Percentiles rank a stretch among this genome's conserved stretches.
Conservation (phyloP, 1,284 basidiomycete species). For the Coniferiporia weirii region DNA sequence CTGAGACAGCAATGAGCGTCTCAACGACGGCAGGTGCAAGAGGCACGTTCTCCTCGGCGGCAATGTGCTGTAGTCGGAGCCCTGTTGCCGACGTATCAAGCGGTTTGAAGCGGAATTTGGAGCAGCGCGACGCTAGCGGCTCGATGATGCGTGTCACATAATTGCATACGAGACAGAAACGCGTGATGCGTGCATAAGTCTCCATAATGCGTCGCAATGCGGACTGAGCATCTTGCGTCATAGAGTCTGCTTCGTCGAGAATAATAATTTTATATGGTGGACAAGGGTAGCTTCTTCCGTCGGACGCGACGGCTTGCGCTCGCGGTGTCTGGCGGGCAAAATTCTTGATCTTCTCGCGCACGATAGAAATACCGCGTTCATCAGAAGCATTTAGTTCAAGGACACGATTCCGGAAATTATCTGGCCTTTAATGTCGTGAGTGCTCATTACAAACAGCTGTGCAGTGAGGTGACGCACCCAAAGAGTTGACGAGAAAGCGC, state of each 20-base stretch:
- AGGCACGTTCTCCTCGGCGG: conserved; percentile 52
- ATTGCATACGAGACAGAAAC: conserved; percentile 99
- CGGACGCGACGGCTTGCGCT: conserved; percentile 66
- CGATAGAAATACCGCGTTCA: conserved; percentile 94
- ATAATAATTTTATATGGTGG: conserved; percentile 99
- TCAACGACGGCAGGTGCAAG: conserved; percentile 54
- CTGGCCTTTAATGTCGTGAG: conserved; percentile 59
- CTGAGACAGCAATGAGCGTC: conserved; percentile 75
- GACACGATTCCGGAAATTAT: conserved; percentile 90
- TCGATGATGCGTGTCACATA: conserved; percentile 99
- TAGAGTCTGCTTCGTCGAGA: conserved; percentile 97
- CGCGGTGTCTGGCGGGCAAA: conserved; percentile 95
- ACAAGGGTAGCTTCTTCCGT: conserved; percentile 86
- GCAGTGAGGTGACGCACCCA: conserved; percentile 51
- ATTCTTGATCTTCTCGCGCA: conserved; percentile 97
- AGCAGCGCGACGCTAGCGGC: conserved; percentile 96
- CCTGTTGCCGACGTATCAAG: conserved; percentile 78
- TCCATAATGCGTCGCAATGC: conserved; percentile 98
- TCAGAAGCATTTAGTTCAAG: conserved; percentile 99
- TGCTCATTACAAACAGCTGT: neutral
- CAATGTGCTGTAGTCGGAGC: conserved; percentile 78
- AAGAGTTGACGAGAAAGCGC: conserved; percentile 93
- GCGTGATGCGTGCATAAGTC: conserved; percentile 91
- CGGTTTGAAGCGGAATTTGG: conserved; percentile 97
- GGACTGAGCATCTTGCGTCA: conserved; percentile 99